These are phyloP conservation scores for Fraxinus floribunda DNA, from an alignment of 305 asterid species.

Conservation along the genomic window DNA sequence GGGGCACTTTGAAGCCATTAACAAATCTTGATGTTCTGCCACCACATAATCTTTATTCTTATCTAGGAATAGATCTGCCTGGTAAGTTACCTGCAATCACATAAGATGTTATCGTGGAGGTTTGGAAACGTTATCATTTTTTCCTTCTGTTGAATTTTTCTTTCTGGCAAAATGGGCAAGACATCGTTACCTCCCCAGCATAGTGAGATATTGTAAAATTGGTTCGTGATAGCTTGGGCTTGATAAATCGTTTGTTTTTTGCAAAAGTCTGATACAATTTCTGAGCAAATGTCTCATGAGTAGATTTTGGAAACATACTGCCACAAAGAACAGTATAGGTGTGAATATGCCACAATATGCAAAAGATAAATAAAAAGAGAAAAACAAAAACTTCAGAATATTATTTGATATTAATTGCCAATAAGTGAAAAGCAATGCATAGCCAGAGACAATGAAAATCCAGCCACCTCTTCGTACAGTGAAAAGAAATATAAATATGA, in stretches of 20 bases:
- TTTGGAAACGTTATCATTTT: not conserved
- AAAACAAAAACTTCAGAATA: not conserved
- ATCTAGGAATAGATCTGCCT: no score
- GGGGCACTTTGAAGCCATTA: slow-evolving; percentile 84
- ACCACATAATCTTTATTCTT: no score
- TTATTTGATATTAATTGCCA: slow-evolving; percentile 24
- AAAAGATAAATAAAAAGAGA: slow-evolving; percentile 1
- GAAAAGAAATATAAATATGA: not conserved
- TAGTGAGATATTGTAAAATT: no score
- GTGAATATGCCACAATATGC: slow-evolving; percentile 16
- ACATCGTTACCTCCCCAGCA: slow-evolving; percentile 35
- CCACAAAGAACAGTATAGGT: slow-evolving; percentile 29
- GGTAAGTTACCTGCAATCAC: slow-evolving; percentile 38
- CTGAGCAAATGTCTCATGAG: no score
- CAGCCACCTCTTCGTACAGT: not conserved
- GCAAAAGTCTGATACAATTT: no score
- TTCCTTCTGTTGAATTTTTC: not conserved
- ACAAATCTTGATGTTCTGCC: slow-evolving; percentile 25
- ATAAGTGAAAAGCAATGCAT: slow-evolving; percentile 17
- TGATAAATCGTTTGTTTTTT: slow-evolving; percentile 13
- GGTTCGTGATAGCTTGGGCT: no score
- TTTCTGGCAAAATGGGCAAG: not conserved
- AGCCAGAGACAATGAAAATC: slow-evolving; percentile 2
- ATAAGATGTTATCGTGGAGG: slow-evolving; percentile 19
- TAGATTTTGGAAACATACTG: slow-evolving; percentile 25